Evolutionary conservation across 768 basidiomycete species (phyloP).

Genomic region (Thelephora aurantiotincta): DNA sequence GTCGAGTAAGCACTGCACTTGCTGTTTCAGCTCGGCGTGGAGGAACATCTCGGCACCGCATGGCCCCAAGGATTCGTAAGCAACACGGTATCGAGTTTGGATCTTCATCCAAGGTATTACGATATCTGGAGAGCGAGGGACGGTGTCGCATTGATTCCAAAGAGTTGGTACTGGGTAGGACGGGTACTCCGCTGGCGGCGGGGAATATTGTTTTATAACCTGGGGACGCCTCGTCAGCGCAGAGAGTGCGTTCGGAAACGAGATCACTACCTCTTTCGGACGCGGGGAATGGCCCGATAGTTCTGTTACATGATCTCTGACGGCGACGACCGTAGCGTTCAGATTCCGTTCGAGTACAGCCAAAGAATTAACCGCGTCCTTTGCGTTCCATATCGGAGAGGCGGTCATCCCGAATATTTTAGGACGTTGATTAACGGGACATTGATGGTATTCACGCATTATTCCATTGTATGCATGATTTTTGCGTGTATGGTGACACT

Average conservation of each 20-base stretch:
- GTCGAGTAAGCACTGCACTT: conserved; percentile 25
- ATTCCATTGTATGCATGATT: conserved; percentile 45
- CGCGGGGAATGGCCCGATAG: conserved; percentile 45
- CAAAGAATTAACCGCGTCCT: conserved; percentile 51
- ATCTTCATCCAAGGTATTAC: conserved; percentile 46
- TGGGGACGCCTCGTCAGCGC: conserved; percentile 11
- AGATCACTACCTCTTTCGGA: conserved; percentile 43
- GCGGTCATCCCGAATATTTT: conserved; percentile 93
- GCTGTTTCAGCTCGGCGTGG: conserved; percentile 41
- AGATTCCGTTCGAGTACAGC: conserved; percentile 51
- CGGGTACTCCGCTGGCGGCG: conserved; percentile 33
- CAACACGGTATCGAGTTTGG: conserved; percentile 46
- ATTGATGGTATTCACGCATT: conserved; percentile 42
- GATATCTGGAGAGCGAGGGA: conserved; percentile 18
- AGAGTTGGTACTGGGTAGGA: conserved; percentile 41
- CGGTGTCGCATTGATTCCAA: conserved; percentile 35
- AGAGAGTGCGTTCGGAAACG: not conserved
- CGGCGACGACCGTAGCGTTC: conserved; percentile 62
- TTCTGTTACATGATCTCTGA: conserved; percentile 56
- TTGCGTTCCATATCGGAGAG: conserved; percentile 74
- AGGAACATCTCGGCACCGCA: conserved; percentile 65
- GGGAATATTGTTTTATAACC: conserved; percentile 43
- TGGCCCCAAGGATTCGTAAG: conserved; percentile 51
- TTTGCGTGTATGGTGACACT: conserved; percentile 42
- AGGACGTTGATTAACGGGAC: conserved; percentile 31